Evolutionary conservation across 805 yeast genomes (phyloP), one percentile per base, ranked within the genome.

Genomic region (Suhomyces pyralidae): DNA sequence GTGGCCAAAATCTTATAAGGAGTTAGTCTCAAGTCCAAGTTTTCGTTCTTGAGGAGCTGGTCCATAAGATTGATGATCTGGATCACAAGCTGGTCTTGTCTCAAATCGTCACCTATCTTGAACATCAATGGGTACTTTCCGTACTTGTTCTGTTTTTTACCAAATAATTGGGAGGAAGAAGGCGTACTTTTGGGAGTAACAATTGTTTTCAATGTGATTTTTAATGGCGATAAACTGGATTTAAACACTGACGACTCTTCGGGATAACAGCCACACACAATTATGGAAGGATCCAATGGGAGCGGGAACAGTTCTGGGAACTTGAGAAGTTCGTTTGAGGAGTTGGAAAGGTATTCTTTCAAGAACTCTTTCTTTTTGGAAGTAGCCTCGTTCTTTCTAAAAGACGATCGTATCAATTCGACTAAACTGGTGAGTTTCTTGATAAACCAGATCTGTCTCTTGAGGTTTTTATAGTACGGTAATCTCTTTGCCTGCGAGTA

Each of bases 51-150:
- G 49, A 94, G 71, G 44, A 94, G 79, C 64, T 84, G 90, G 65
- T 94, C 97, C 96, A 94, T 94, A 54, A 94, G 73, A 52, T 86
- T 81, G 52, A 94, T 89, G 55, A 94, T 90, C 68, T 94, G 99
- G 48, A 91, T 88, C n/a, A 94, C 96, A 57, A 94, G 79, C 68
- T 94, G 99, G 73, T 94, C 99, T 68, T 94, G 99, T 54, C 98
- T 77, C 48, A 94, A 76, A 66, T 94, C 99, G 57, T 88, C 99
- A 12, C 99, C 99, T 48, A 88, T 88, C 68, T 94, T 94, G 71
- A 90, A 93, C 87, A 94, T 93, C 36, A 94, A 72, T 5, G 96
- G 84, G 66, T 90, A 94, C 50, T 70, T 74, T 3, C 77, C 77
- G 50, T 73, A 63, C 48, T 66, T 66, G 45, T 59, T 59, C 36